Conservation (phyloP, 495 filamentous ascomycete genomes). For the Monascus purpureus region DNA sequence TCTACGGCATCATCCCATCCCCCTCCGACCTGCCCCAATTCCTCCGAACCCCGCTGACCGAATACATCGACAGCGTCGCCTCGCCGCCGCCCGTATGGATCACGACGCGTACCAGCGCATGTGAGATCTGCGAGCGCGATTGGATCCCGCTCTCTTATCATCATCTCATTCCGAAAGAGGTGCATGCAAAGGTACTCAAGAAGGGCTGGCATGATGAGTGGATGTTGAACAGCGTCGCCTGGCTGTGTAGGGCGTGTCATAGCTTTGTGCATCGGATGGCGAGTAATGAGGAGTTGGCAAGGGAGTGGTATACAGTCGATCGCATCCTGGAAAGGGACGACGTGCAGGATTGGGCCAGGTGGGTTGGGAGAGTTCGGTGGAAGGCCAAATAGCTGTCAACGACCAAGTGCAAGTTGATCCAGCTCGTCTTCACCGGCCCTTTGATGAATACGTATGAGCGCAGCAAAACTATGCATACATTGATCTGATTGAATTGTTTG, state of each 20-base stretch:
- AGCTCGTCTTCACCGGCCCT: too few species aligned
- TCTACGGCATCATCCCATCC: constrained; percentile 43
- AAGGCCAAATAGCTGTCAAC: constrained; percentile 46
- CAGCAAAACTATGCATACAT: too few species aligned
- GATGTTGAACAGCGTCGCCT: constrained; percentile 68
- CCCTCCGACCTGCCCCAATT: constrained; percentile 35
- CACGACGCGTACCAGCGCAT: constrained; percentile 41
- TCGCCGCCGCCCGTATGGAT: constrained; percentile 47
- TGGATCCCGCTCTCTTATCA: constrained; percentile 74
- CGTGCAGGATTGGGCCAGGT: constrained; percentile 53
- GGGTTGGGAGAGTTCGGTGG: constrained; percentile 54
- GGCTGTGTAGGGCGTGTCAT: constrained; percentile 83
- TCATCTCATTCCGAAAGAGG: constrained; percentile 63
- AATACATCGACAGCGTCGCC: constrained; percentile 41
- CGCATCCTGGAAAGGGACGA: constrained; percentile 54
- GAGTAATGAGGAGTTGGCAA: constrained; percentile 66
- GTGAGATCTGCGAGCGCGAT: constrained; percentile 70
- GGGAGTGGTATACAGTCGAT: constrained; percentile 60
- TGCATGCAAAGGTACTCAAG: constrained; percentile 68
- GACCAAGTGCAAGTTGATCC: too few species aligned
- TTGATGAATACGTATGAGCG: too few species aligned
- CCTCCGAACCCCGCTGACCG: constrained; percentile 43
- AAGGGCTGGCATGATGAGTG: constrained; percentile 69
- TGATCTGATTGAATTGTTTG: too few species aligned
- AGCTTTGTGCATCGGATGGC: constrained; percentile 68